These are phyloP conservation scores for Fusarium sp. DNA, from an alignment of 2,329 filamentous ascomycete genomes.

Conservation along the genomic window DNA sequence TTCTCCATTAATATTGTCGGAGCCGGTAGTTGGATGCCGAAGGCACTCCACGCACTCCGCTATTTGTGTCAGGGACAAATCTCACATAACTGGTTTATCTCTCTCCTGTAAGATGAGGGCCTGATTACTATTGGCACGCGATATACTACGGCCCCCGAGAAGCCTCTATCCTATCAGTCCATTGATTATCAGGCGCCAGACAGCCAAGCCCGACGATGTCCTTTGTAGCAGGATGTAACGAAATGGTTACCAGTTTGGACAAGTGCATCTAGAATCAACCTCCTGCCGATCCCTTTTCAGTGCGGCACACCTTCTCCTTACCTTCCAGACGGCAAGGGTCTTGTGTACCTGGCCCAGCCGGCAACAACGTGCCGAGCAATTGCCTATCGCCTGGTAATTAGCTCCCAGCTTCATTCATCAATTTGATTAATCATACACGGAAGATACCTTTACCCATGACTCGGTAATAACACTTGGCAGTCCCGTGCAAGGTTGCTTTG, in stretches of 20 bases:
- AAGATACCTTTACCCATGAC: neutral
- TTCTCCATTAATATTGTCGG: no score
- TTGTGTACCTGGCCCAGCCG: neutral
- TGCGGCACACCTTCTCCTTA: neutral
- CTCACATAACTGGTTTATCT: no score
- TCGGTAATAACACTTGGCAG: neutral
- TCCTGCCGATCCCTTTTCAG: neutral
- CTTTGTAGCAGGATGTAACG: neutral
- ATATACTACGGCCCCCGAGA: no score
- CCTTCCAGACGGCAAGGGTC: neutral
- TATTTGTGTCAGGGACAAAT: no score
- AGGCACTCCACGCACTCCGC: no score
- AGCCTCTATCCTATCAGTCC: no score
- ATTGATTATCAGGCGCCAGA: no score
- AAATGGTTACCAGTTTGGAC: neutral
- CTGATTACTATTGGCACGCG: no score
- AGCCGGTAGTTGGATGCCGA: no score
- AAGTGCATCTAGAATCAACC: neutral
- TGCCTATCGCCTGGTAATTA: neutral
- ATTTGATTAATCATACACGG: neutral
- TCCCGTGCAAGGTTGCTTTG: neutral
- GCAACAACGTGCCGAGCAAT: neutral
- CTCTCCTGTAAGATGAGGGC: no score
- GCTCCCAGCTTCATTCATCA: neutral
- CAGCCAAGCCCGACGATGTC: no score